phyloP scores from a whole-genome alignment of 2,329 filamentous ascomycete genomes.

The Sclerotinia trifoliorum region DNA sequence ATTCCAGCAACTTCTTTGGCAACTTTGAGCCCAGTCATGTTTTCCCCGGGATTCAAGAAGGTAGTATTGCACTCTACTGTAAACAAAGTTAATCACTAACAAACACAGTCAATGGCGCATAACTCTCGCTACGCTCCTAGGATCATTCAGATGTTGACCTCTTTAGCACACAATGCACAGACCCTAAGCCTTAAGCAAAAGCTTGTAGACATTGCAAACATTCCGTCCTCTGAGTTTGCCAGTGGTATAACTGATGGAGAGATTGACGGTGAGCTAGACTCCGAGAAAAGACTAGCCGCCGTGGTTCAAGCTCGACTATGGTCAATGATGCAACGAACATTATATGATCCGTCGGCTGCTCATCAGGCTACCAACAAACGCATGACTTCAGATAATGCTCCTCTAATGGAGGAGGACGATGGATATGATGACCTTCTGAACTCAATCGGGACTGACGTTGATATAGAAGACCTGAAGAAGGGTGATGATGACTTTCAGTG shows the following conservation, averaged over 20 bases:
- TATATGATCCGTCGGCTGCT: conserved; percentile 27
- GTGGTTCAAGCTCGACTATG: conserved; percentile 32
- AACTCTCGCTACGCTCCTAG: conserved; percentile 21
- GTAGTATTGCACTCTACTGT: conserved; percentile 22
- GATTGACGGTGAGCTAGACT: conserved; percentile 15
- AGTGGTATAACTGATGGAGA: not conserved
- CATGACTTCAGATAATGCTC: not conserved
- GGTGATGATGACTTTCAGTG: conserved; percentile 10
- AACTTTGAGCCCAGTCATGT: conserved; percentile 28
- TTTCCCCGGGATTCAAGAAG: conserved; percentile 36
- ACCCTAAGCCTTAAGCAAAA: conserved; percentile 18
- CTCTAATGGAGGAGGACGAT: not conserved
- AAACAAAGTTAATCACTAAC: conserved; percentile 9
- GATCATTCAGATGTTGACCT: conserved; percentile 18
- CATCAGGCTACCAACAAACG: conserved; percentile 19
- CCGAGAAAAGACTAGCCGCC: conserved; percentile 21
- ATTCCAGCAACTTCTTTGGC: conserved; percentile 19
- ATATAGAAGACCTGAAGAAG: not conserved
- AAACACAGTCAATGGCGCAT: conserved; percentile 15
- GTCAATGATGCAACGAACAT: conserved; percentile 34
- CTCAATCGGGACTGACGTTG: not conserved
- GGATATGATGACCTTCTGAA: conserved; percentile 17
- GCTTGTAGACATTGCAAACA: conserved; percentile 5
- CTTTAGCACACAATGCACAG: conserved; percentile 22
- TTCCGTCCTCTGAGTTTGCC: not conserved